A percentile compares a stretch with the other conserved stretches of the same genome.
phyloP scores from a whole-genome alignment of 257 asterid genomes.

The Pogostemon cablin region DNA sequence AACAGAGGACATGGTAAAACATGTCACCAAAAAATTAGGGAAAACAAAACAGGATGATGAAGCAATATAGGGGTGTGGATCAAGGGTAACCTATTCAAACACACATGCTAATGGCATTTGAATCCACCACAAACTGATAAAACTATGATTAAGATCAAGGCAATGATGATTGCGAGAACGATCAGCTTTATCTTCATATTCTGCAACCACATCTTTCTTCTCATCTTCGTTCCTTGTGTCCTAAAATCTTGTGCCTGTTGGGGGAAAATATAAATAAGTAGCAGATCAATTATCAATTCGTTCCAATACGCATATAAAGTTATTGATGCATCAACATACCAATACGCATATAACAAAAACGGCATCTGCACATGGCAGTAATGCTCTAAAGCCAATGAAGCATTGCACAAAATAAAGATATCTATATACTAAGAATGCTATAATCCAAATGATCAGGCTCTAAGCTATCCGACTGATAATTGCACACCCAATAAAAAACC shows the following conservation, averaged over 20 bases:
- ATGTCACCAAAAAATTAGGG: constrained; percentile 40
- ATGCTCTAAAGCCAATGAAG: not conserved
- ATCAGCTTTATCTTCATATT: constrained; percentile 95
- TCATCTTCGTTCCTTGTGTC: constrained; percentile 88
- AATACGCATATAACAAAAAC: not conserved
- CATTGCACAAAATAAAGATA: not conserved
- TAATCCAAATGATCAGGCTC: constrained; percentile 1
- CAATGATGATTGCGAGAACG: constrained; percentile 81
- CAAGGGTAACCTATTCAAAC: constrained; percentile 31
- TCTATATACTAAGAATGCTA: not conserved
- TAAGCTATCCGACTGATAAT: constrained; percentile 10
- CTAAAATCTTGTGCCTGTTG: constrained; percentile 93
- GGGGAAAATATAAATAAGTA: not conserved
- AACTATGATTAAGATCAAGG: constrained; percentile 87
- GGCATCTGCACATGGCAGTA: not conserved
- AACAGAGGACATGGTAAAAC: constrained; percentile 36
- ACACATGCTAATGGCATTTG: constrained; percentile 51
- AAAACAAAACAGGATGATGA: constrained; percentile 36
- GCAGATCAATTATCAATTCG: constrained; percentile 13
- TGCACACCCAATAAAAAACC: not conserved
- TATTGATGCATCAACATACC: not conserved
- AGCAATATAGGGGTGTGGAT: constrained; percentile 34
- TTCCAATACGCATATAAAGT: not conserved
- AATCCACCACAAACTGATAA: constrained; percentile 80
- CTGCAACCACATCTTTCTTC: constrained; percentile 96